Base-by-base conservation (phyloP, 306 rosid genomes). In the Glycyrrhiza uralensis region DNA sequence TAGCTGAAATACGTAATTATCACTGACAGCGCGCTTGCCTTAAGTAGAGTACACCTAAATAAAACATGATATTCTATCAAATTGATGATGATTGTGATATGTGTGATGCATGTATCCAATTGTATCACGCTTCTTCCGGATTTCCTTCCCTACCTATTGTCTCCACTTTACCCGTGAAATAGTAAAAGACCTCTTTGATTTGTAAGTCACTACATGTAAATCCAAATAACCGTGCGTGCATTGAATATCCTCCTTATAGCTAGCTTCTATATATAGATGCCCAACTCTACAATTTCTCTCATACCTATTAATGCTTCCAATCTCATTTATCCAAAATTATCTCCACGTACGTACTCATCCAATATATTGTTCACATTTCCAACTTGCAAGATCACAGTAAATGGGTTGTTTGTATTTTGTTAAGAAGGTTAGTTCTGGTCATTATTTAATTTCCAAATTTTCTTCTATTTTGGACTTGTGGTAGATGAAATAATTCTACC, bases 361-460 rank as follows among this genome's bases (percentile, higher is more conserved):
- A 36, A 24, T n/a, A n/a, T n/a, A 11, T 62, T 14, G 1, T 63
- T 62, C 32, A 11, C 14, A 36, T 35, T 47, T 51, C 47, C 79
- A 12, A 5, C 71, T 74, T 50, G 6, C 71, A 62, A 50, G 55
- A 47, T 23, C 65, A 20, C 6, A 20, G 4, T 24, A 39, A n/a
- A 83, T 85, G 86, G 74, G 69, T 49, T 76, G 85, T 73, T 76
- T 83, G 5, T 24, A 70, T 33, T n/a, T 77, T 66, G 79, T 41
- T 72, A 71, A 44, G 18, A 36, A 72, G 92, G 90, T 88, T 49
- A 68, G 72, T 66, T 38, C 13, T 12, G 51, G 5, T 67, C 2
- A 5, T n/a, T n/a, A n/a, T n/a, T n/a, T n/a, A n/a, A n/a, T 11
- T 26, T 56, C 12, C 5, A 5, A 10, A 18, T 35, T 2, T 14